A percentile compares a stretch with the other conserved stretches of the same genome.
Evolutionary conservation across 2,329 filamentous ascomycete species (phyloP).

Genomic region (Pezicula rhizophila): DNA sequence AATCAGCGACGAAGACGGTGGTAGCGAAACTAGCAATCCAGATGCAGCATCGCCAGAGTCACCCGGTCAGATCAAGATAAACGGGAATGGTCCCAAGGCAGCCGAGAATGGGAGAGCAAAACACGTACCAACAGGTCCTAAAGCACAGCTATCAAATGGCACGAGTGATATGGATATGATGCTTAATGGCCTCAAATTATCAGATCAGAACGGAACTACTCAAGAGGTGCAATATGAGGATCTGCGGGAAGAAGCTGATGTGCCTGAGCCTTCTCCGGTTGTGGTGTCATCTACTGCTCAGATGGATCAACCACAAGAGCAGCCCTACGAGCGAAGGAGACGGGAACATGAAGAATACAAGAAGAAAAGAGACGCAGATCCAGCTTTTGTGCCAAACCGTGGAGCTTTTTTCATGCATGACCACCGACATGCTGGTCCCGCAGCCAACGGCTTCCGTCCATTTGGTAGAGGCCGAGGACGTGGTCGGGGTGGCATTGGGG

Average conservation of each 20-base stretch:
- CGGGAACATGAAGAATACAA: conserved; percentile 89
- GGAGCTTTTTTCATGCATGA: conserved; percentile 98
- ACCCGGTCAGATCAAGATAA: conserved; percentile 20
- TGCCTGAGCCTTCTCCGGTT: conserved; percentile 21
- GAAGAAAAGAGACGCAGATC: conserved; percentile 81
- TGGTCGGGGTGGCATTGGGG: conserved; percentile 51
- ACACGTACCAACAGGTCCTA: conserved; percentile 28
- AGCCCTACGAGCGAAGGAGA: conserved; percentile 63
- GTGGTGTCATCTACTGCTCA: conserved; percentile 31
- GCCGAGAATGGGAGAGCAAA: conserved; percentile 22
- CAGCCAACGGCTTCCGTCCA: conserved; percentile 70
- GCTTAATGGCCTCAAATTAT: conserved; percentile 41
- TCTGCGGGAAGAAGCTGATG: conserved; percentile 20
- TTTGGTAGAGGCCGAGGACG: conserved; percentile 60
- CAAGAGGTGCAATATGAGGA: conserved; percentile 27
- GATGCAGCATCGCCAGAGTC: conserved; percentile 48
- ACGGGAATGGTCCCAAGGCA: conserved; percentile 29
- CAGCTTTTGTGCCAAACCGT: conserved; percentile 87
- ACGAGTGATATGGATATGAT: conserved; percentile 49
- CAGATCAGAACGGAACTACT: conserved; percentile 16
- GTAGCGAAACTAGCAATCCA: conserved; percentile 60
- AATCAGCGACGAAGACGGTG: conserved; percentile 56
- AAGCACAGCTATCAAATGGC: conserved; percentile 33
- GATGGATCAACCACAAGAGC: conserved; percentile 43
- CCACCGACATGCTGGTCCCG: conserved; percentile 71